Conservation (phyloP, 345 rosid genomes). For the Rhizophora apiculata region DNA sequence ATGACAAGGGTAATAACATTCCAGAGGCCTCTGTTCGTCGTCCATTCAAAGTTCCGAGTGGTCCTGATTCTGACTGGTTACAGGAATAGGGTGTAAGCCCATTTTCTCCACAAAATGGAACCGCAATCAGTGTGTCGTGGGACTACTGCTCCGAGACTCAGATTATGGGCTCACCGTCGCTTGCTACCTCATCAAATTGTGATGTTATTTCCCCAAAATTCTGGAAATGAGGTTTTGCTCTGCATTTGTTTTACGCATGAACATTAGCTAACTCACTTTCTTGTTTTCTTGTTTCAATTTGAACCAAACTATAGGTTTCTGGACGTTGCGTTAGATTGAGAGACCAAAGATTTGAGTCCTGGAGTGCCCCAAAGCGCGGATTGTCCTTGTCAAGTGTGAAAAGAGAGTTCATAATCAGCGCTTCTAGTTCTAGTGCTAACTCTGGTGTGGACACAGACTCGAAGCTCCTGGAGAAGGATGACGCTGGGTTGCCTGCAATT, state of each 20-base stretch:
- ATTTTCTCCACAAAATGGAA: constrained; percentile 33
- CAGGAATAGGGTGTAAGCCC: neutral
- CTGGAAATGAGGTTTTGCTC: neutral
- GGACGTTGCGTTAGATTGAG: constrained; percentile 19
- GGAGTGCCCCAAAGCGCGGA: constrained; percentile 34
- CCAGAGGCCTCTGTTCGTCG: too few relatives aligned
- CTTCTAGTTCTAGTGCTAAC: constrained; percentile 31
- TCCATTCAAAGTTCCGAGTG: neutral
- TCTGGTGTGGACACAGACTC: constrained; percentile 12
- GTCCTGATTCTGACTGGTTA: neutral
- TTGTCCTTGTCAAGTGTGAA: constrained; percentile 16
- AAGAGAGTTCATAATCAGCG: constrained; percentile 27
- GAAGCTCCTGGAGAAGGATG: constrained; percentile 16
- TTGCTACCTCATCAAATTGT: constrained; percentile 22
- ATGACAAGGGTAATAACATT: too few relatives aligned
- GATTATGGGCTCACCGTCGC: constrained; percentile 15
- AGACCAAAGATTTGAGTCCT: constrained; percentile 14
- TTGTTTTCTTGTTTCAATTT: constrained; percentile 16
- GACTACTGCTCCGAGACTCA: constrained; percentile 33
- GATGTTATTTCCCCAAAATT: constrained; percentile 18
- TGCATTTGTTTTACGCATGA: neutral
- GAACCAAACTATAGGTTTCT: constrained; percentile 34
- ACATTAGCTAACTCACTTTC: neutral
- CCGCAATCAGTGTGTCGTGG: constrained; percentile 50
- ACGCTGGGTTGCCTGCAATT: constrained; percentile 18